A percentile compares a stretch with the other conserved stretches of the same genome.
phyloP scores from a whole-genome alignment of 495 filamentous ascomycete genomes.

The Tuber aestivum region DNA sequence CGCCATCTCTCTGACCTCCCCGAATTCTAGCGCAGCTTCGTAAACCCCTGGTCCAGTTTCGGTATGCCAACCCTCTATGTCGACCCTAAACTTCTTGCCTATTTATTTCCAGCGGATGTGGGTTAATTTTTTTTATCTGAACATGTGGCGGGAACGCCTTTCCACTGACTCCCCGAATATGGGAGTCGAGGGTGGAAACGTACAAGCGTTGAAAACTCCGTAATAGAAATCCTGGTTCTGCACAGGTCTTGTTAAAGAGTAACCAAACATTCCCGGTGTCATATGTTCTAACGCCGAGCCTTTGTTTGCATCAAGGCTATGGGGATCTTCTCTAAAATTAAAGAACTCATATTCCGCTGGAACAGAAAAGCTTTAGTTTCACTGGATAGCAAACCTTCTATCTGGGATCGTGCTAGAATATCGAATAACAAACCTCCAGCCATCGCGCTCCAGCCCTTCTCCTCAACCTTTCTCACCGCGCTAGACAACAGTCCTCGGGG shows the following conservation, averaged over 20 bases:
- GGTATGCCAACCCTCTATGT: constrained; percentile 95
- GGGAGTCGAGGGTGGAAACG: not conserved
- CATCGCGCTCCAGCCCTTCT: constrained; percentile 71
- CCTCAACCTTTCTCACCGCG: constrained; percentile 59
- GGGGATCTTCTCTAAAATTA: constrained; percentile 56
- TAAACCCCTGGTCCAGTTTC: constrained; percentile 94
- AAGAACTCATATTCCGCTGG: constrained; percentile 96
- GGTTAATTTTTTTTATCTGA: not conserved
- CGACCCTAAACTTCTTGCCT: constrained; percentile 65
- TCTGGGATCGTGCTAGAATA: not conserved
- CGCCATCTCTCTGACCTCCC: constrained; percentile 77
- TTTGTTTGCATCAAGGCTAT: constrained; percentile 22
- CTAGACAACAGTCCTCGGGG: constrained; percentile 70
- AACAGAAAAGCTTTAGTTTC: constrained; percentile 15
- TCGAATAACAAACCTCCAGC: constrained; percentile 66
- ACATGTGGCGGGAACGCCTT: not conserved
- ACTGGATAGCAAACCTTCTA: not conserved
- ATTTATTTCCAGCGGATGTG: not conserved
- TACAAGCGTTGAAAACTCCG: constrained; percentile 74
- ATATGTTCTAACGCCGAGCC: constrained; percentile 45
- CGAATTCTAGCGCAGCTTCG: constrained; percentile 87
- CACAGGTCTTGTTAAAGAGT: constrained; percentile 83
- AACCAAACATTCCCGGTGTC: constrained; percentile 97
- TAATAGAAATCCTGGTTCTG: constrained; percentile 96
- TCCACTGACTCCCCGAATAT: not conserved